phyloP scores from a whole-genome alignment of 2,329 filamentous ascomycete species.

The Epichloe gansuensis region DNA sequence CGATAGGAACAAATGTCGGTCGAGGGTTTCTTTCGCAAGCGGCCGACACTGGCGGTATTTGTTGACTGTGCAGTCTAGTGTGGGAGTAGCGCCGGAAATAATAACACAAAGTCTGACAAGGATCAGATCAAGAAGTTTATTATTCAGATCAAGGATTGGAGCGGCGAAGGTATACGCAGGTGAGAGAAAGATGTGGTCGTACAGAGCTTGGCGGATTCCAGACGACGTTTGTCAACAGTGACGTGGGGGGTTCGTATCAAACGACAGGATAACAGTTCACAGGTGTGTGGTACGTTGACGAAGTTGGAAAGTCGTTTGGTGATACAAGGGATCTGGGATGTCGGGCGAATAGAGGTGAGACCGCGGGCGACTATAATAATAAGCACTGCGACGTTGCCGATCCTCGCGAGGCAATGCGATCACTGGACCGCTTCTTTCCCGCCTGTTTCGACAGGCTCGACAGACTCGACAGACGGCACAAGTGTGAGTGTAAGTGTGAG shows the following conservation, averaged over 20 bases:
- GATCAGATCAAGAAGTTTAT: background rate
- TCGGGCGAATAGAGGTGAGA: conserved; percentile 3
- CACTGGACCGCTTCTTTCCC: background rate
- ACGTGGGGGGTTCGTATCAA: conserved; percentile 8
- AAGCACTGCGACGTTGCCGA: conserved; percentile 6
- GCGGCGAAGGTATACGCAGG: conserved; percentile 6
- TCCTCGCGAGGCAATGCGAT: conserved; percentile 1
- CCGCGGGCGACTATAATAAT: background rate
- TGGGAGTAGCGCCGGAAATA: background rate
- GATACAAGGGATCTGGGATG: background rate
- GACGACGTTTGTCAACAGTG: conserved; percentile 12
- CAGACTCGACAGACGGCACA: background rate
- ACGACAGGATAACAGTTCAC: background rate
- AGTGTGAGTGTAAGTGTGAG: background rate
- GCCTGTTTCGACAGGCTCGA: background rate
- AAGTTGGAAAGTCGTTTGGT: background rate
- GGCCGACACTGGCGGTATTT: background rate
- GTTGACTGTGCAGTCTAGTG: background rate
- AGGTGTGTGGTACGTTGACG: background rate
- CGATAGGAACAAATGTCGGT: background rate
- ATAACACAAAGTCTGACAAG: background rate
- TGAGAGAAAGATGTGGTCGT: background rate
- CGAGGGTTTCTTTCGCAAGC: background rate
- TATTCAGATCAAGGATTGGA: background rate
- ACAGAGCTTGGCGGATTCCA: conserved; percentile 12